Conservation (phyloP, 2,329 filamentous ascomycete species). For the Stachybotrys elegans region DNA sequence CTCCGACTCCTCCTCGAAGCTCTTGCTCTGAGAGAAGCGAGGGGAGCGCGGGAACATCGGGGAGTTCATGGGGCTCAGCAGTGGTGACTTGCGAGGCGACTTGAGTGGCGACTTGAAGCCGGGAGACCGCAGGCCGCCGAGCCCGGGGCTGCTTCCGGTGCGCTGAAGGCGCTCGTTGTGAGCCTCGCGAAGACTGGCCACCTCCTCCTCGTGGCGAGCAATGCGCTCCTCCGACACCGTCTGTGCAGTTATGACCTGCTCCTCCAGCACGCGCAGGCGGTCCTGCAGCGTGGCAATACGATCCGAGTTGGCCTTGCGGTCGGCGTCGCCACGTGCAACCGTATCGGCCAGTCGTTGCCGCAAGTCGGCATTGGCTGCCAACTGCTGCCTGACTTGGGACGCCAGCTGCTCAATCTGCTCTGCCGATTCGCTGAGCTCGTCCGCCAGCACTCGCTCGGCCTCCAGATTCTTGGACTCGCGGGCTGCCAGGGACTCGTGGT, state of each 20-base stretch:
- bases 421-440: slow-evolving; percentile 68
- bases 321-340: slow-evolving; percentile 75
- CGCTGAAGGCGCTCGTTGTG: slow-evolving; percentile 74
- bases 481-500: slow-evolving; percentile 53
- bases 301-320: slow-evolving; percentile 73
- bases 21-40: slow-evolving; percentile 55
- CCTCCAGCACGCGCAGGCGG: slow-evolving; percentile 76
- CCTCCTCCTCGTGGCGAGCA: slow-evolving; percentile 78
- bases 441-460: slow-evolving; percentile 59
- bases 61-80: slow-evolving; percentile 27
- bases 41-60: slow-evolving; percentile 28
- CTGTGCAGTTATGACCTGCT: slow-evolving; percentile 77
- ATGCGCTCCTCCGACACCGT: slow-evolving; percentile 82
- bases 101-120: slow-evolving; percentile 16
- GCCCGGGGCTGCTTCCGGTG: slow-evolving; percentile 46
- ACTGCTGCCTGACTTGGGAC: slow-evolving; percentile 71
- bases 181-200: slow-evolving; percentile 68
- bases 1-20: slow-evolving; percentile 66
- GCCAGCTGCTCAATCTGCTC: slow-evolving; percentile 76
- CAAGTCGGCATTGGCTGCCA: slow-evolving; percentile 71
- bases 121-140: slow-evolving; percentile 26
- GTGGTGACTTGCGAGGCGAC: slow-evolving; percentile 24
- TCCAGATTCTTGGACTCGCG: slow-evolving; percentile 52
- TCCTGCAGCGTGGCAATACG: slow-evolving; percentile 82
- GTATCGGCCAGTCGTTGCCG: slow-evolving; percentile 73